A percentile compares a stretch with the other conserved stretches of the same genome.
Evolutionary conservation across 306 rosid species (phyloP).

Genomic region (Astragalus glycyphyllos): DNA sequence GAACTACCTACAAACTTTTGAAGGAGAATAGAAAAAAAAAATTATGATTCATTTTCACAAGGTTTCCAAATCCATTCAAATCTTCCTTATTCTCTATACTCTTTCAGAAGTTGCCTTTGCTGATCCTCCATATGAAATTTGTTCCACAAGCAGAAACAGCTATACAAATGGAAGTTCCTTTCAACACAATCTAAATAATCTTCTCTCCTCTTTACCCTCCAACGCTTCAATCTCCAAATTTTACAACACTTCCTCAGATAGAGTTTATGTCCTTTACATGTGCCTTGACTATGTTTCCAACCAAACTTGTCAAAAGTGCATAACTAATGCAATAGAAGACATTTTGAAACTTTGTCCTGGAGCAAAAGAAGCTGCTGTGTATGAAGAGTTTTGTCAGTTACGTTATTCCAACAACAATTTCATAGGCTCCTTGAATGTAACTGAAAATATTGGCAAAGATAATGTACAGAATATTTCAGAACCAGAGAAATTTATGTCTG

Average conservation of each 20-base stretch:
- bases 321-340: conserved; percentile 44
- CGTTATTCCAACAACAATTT: conserved; percentile 59
- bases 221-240: conserved; percentile 47
- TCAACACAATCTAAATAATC: conserved; percentile 38
- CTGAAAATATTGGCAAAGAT: conserved; percentile 38
- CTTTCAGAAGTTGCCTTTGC: conserved; percentile 37
- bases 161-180: conserved; percentile 37
- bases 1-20: too few species aligned
- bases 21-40: conserved; percentile 19
- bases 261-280: conserved; percentile 52
- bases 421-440: conserved; percentile 50
- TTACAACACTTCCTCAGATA: conserved; percentile 32
- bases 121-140: conserved; percentile 50
- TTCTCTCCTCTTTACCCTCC: conserved; percentile 42
- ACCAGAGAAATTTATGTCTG: conserved; percentile 44
- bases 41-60: too few species aligned
- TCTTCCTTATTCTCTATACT: conserved; percentile 41
- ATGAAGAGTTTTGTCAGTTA: conserved; percentile 66
- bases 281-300: conserved; percentile 50
- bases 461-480: conserved; percentile 42
- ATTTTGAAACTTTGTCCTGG: conserved; percentile 49
- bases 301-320: conserved; percentile 49
- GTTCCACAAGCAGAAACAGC: conserved; percentile 40
- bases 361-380: conserved; percentile 56
- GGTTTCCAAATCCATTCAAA: conserved; percentile 20